Evolutionary conservation across 192 early-diverging fungal genomes (phyloP).

Genomic region (Coemansia sp.): DNA sequence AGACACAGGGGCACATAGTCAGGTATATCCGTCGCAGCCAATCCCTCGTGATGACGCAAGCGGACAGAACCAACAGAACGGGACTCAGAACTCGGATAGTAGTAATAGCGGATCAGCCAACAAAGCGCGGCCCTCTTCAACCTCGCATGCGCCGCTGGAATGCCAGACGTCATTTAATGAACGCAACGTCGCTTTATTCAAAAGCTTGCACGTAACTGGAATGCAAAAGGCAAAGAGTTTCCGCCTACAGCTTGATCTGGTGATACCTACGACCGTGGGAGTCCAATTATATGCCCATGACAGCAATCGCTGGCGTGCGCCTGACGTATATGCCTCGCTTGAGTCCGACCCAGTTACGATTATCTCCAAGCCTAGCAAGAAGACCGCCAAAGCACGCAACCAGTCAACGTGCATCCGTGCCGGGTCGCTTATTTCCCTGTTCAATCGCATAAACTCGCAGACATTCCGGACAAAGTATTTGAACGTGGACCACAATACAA

Average conservation of each 20-base stretch:
- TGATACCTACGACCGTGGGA: slow-evolving; percentile 31
- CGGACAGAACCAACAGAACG: neutral
- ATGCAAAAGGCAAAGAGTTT: slow-evolving; percentile 82
- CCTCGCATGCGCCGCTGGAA: slow-evolving; percentile 52
- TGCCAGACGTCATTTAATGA: slow-evolving; percentile 55
- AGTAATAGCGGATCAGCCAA: slow-evolving; percentile 3
- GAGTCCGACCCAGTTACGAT: slow-evolving; percentile 77
- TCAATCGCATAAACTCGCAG: slow-evolving; percentile 92
- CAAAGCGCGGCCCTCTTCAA: slow-evolving; percentile 36
- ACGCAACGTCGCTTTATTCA: slow-evolving; percentile 65
- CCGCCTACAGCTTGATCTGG: slow-evolving; percentile 67
- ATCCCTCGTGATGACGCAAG: neutral
- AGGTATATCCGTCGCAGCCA: neutral
- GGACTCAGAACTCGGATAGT: neutral
- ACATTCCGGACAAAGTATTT: slow-evolving; percentile 88
- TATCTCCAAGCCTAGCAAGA: slow-evolving; percentile 93
- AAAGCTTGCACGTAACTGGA: slow-evolving; percentile 76
- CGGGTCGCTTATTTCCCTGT: slow-evolving; percentile 77
- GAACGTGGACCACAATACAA: slow-evolving; percentile 57
- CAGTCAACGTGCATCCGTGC: slow-evolving; percentile 74
- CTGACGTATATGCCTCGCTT: slow-evolving; percentile 62
- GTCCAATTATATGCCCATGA: slow-evolving; percentile 15
- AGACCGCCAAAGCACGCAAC: slow-evolving; percentile 83
- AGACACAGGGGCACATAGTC: slow-evolving; percentile 51
- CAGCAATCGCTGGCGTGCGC: slow-evolving; percentile 18